Evolutionary conservation across 2,329 filamentous ascomycete genomes (phyloP).

Genomic region (Graphilbum sp.): DNA sequence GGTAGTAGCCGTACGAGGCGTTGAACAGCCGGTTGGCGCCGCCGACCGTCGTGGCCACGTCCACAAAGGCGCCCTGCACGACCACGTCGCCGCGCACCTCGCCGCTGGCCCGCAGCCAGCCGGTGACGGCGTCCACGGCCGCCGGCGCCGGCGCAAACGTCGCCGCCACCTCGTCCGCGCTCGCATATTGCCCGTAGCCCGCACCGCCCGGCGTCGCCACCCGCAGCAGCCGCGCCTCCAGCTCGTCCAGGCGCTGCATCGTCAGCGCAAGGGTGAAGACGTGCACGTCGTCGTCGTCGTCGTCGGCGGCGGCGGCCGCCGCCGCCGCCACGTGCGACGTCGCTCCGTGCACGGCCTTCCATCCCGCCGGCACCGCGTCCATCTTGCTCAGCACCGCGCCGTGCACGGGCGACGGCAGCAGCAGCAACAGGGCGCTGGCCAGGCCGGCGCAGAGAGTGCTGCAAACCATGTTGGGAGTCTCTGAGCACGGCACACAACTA

Average conservation of each 20-base stretch:
- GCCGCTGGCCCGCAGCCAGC: conserved; percentile 37
- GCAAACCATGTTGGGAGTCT: conserved; percentile 1
- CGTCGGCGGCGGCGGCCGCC: not conserved
- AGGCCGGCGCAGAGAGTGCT: conserved; percentile 2
- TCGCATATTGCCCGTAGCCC: conserved; percentile 44
- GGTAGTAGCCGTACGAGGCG: conserved; percentile 14
- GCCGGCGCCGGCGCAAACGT: conserved; percentile 33
- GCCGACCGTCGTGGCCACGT: conserved; percentile 13
- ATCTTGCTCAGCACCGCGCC: conserved; percentile 7
- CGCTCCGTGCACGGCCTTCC: conserved; percentile 1
- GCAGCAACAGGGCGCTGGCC: conserved; percentile 2
- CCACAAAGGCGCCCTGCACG: conserved; percentile 21
- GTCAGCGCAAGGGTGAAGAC: conserved; percentile 13
- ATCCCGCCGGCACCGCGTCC: conserved; percentile 6
- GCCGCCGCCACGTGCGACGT: not conserved
- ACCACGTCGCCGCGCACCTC: conserved; percentile 22
- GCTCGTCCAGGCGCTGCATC: conserved; percentile 15
- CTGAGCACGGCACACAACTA: too few species aligned
- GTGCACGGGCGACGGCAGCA: conserved; percentile 4
- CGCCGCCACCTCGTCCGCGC: conserved; percentile 35
- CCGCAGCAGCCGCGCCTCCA: conserved; percentile 42
- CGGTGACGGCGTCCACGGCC: conserved; percentile 29
- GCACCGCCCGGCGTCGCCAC: conserved; percentile 42
- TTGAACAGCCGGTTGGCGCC: conserved; percentile 14
- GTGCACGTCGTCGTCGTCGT: conserved; percentile 6